Evolutionary conservation across 768 basidiomycete genomes (phyloP).

Genomic region (Agrocybe pediades): DNA sequence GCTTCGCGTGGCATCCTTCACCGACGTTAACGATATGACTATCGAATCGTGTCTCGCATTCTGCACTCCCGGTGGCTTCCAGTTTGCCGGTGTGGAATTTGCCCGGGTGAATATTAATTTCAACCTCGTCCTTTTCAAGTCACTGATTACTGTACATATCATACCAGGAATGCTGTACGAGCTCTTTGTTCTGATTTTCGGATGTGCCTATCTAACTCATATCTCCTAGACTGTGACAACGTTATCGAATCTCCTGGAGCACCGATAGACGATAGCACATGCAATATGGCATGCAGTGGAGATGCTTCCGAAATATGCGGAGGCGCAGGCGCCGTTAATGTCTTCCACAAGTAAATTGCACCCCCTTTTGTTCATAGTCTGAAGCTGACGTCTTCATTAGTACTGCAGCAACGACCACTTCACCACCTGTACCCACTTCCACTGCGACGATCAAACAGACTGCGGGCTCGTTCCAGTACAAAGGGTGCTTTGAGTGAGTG

Average conservation of each 20-base stretch:
- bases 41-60: conserved; percentile 47
- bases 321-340: conserved; percentile 34
- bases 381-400: neutral
- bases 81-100: conserved; percentile 59
- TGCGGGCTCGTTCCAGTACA: conserved; percentile 12
- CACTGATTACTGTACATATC: neutral
- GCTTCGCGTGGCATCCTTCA: conserved; percentile 42
- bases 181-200: neutral
- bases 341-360: neutral
- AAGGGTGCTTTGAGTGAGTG: conserved; percentile 16
- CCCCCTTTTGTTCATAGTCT: neutral
- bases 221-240: conserved; percentile 60
- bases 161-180: conserved; percentile 25
- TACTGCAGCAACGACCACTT: neutral
- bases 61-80: conserved; percentile 44
- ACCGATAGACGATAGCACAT: conserved; percentile 44
- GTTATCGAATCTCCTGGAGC: conserved; percentile 35
- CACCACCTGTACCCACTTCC: neutral
- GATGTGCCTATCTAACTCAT: neutral
- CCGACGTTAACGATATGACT: conserved; percentile 58
- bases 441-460: conserved; percentile 11
- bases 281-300: conserved; percentile 60
- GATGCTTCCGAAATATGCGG: conserved; percentile 59
- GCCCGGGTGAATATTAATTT: conserved; percentile 6
- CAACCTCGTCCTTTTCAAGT: neutral